Percentiles rank a stretch among this genome's conserved stretches.
Conservation (phyloP, 2,329 filamentous ascomycete species). For the Colletotrichum sp. region DNA sequence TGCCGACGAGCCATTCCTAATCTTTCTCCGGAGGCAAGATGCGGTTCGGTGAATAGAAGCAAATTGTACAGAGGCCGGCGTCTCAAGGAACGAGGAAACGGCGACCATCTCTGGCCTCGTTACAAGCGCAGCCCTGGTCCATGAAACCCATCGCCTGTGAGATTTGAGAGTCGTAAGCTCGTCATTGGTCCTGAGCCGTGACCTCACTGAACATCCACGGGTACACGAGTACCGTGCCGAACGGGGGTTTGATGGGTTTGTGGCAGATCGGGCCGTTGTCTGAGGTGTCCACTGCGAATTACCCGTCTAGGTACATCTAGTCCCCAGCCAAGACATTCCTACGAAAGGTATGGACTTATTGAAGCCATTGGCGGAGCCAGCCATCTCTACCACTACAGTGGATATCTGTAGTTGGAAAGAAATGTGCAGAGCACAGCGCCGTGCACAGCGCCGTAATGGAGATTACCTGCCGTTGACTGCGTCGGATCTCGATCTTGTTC, state of each 20-base stretch:
- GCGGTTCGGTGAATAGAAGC: background rate
- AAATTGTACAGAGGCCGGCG: background rate
- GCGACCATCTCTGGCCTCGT: background rate
- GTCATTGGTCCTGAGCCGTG: background rate
- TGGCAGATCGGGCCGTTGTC: background rate
- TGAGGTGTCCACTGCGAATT: background rate
- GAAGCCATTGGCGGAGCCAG: background rate
- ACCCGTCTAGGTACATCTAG: background rate
- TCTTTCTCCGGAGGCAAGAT: background rate
- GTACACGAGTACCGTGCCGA: background rate
- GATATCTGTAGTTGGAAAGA: background rate
- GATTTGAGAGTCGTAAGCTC: background rate
- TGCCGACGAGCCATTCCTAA: background rate
- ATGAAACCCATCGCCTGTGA: background rate
- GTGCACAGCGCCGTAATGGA: background rate
- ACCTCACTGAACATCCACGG: background rate
- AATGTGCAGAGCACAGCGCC: background rate
- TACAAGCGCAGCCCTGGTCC: background rate
- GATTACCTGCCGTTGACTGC: background rate
- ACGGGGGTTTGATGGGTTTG: background rate
- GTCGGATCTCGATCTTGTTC: background rate
- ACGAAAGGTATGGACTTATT: background rate
- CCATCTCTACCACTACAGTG: background rate
- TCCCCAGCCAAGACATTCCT: background rate
- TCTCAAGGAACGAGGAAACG: background rate